phyloP scores from a whole-genome alignment of 495 filamentous ascomycete genomes.

The Penicillium cosmopolitanum region DNA sequence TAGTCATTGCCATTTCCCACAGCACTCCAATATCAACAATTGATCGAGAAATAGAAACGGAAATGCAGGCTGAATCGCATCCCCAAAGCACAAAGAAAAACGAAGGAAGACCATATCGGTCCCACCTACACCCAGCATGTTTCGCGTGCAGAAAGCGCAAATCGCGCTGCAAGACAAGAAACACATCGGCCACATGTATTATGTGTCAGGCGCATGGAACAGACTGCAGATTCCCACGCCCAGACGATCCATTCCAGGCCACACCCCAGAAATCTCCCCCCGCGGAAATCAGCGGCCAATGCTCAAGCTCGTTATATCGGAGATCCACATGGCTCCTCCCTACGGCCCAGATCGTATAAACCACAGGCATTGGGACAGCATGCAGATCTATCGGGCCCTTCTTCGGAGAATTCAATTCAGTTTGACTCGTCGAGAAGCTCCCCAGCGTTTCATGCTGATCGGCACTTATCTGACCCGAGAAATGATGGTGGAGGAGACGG shows the following conservation, averaged over 20 bases:
- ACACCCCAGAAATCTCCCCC: not conserved
- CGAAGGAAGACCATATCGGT: conserved; percentile 26
- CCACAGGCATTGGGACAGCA: not conserved
- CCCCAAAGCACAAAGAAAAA: not conserved
- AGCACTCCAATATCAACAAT: not conserved
- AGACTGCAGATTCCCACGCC: conserved; percentile 27
- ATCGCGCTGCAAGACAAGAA: conserved; percentile 27
- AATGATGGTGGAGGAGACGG: conserved; percentile 4
- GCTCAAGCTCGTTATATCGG: not conserved
- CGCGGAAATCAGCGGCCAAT: conserved; percentile 17
- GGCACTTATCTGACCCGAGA: not conserved
- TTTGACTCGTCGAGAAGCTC: not conserved
- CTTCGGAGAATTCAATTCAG: not conserved
- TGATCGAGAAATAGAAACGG: not conserved
- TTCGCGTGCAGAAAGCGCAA: conserved; percentile 32
- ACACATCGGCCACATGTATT: conserved; percentile 17
- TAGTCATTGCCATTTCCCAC: not conserved
- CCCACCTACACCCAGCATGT: conserved; percentile 31
- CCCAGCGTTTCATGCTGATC: not conserved
- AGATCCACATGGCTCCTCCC: not conserved
- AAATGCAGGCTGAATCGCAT: not conserved
- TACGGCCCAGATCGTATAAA: not conserved
- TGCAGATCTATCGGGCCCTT: not conserved
- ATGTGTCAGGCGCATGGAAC: conserved; percentile 35
- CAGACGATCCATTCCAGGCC: conserved; percentile 3